phyloP scores from a whole-genome alignment of 345 rosid genomes.

The Dimocarpus longan region DNA sequence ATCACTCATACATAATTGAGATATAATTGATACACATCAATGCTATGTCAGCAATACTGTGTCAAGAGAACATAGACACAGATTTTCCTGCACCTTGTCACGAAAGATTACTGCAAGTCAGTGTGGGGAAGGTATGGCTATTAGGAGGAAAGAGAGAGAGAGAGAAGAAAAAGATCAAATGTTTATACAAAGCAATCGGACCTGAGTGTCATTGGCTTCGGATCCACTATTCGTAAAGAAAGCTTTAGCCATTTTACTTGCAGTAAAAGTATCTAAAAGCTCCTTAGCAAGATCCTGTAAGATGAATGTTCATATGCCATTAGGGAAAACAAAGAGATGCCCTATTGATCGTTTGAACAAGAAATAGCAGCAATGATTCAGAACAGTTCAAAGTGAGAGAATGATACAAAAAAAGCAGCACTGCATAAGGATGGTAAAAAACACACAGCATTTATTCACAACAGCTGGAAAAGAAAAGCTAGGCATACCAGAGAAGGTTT shows the following conservation, averaged over 20 bases:
- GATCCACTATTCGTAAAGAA: constrained; percentile 97
- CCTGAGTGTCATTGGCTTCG: constrained; percentile 98
- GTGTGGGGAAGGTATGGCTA: not conserved
- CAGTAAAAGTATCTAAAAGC: constrained; percentile 80
- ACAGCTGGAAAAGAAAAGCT: constrained; percentile 3
- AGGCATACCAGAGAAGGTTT: constrained; percentile 83
- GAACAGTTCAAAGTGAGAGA: not conserved
- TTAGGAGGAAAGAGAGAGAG: not conserved
- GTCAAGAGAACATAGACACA: not conserved
- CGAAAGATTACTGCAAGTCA: not conserved
- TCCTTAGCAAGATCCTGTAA: constrained; percentile 95
- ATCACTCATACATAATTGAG: not conserved
- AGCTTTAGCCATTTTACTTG: constrained; percentile 79
- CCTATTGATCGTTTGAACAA: constrained; percentile 13
- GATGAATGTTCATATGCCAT: constrained; percentile 9
- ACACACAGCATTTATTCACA: not conserved
- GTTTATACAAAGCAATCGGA: constrained; percentile 23
- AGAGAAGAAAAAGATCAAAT: not conserved
- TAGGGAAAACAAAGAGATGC: constrained; percentile 10
- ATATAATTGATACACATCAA: not conserved
- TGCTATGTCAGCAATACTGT: not conserved
- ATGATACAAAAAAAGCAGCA: not conserved
- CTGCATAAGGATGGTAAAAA: not conserved
- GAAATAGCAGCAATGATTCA: not conserved
- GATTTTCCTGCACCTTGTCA: not conserved